A percentile compares a stretch with the other conserved stretches of the same genome.
Evolutionary conservation across 2,329 filamentous ascomycete genomes (phyloP).

Genomic region (Botrytis cinerea): DNA sequence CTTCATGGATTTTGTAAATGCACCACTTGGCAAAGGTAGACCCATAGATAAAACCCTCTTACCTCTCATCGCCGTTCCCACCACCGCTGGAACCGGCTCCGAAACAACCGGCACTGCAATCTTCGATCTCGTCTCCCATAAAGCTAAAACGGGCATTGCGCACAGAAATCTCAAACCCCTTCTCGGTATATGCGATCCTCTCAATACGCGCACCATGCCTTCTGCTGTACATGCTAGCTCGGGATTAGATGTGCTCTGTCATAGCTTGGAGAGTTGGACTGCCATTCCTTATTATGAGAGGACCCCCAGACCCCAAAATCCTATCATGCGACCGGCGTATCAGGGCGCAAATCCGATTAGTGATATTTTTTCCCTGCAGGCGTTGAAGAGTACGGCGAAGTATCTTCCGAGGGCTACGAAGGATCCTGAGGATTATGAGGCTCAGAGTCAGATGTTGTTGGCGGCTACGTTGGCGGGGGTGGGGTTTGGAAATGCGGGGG

Average conservation of each 20-base stretch:
- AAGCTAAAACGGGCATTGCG: slow-evolving; percentile 93
- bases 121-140: slow-evolving; percentile 88
- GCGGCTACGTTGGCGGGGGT: slow-evolving; percentile 93
- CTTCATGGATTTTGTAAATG: slow-evolving; percentile 97
- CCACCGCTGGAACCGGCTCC: slow-evolving; percentile 82
- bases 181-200: slow-evolving; percentile 78
- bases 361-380: slow-evolving; percentile 92
- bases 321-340: slow-evolving; percentile 88
- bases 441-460: slow-evolving; percentile 92
- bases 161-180: slow-evolving; percentile 96
- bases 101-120: slow-evolving; percentile 98
- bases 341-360: slow-evolving; percentile 97
- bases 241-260: slow-evolving; percentile 92
- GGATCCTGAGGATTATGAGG: slow-evolving; percentile 88
- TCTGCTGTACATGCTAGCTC: slow-evolving; percentile 88
- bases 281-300: slow-evolving; percentile 93
- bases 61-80: slow-evolving; percentile 80
- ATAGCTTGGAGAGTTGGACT: slow-evolving; percentile 95
- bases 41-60: slow-evolving; percentile 71
- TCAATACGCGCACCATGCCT: slow-evolving; percentile 97
- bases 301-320: slow-evolving; percentile 80
- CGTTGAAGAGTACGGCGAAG: slow-evolving; percentile 80
- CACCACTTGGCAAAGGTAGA: slow-evolving; percentile 81
- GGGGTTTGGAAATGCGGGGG: slow-evolving; percentile 95
- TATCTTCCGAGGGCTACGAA: slow-evolving; percentile 86